phyloP scores from a whole-genome alignment of 1,284 basidiomycete genomes.

The Tremellales sp. region DNA sequence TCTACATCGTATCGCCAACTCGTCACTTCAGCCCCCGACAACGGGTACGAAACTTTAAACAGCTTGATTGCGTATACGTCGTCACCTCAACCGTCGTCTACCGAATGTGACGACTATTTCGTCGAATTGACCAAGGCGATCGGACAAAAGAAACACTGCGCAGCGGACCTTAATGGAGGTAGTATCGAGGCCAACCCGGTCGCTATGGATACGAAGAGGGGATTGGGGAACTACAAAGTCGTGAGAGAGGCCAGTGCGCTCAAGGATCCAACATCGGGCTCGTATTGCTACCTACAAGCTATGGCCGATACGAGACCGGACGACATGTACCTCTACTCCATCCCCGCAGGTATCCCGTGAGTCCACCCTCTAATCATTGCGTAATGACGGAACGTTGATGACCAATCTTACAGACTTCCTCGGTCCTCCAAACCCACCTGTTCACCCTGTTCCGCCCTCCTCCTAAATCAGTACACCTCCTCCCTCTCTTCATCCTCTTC shows the following conservation, averaged over 20 bases:
- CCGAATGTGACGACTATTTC: slow-evolving; percentile 31
- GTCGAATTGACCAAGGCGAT: slow-evolving; percentile 16
- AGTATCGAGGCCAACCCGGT: slow-evolving; percentile 15
- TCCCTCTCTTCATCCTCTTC: slow-evolving; percentile 22
- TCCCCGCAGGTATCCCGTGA: slow-evolving; percentile 42
- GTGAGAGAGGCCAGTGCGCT: slow-evolving; percentile 35
- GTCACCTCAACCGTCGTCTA: slow-evolving; percentile 17
- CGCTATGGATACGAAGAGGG: slow-evolving; percentile 24
- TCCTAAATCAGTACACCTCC: slow-evolving; percentile 31
- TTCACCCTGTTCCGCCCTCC: slow-evolving; percentile 36
- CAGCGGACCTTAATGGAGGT: slow-evolving; percentile 22
- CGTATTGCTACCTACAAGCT: slow-evolving; percentile 45
- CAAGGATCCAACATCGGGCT: slow-evolving; percentile 27
- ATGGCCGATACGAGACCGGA: slow-evolving; percentile 31
- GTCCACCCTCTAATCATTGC: slow-evolving; percentile 10
- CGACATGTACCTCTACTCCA: slow-evolving; percentile 44
- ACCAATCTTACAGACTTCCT: slow-evolving; percentile 34
- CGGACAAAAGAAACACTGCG: slow-evolving; percentile 33
- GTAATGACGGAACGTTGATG: not conserved
- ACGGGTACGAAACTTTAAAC: slow-evolving; percentile 64
- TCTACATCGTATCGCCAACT: slow-evolving; percentile 55
- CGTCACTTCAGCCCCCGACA: slow-evolving; percentile 50
- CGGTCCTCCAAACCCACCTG: slow-evolving; percentile 38
- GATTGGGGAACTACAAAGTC: slow-evolving; percentile 41
- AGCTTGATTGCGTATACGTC: slow-evolving; percentile 51